A percentile compares a stretch with the other conserved stretches of the same genome.
Conservation (phyloP, 108 stramenopile species). For the Skeletonema menzelii region DNA sequence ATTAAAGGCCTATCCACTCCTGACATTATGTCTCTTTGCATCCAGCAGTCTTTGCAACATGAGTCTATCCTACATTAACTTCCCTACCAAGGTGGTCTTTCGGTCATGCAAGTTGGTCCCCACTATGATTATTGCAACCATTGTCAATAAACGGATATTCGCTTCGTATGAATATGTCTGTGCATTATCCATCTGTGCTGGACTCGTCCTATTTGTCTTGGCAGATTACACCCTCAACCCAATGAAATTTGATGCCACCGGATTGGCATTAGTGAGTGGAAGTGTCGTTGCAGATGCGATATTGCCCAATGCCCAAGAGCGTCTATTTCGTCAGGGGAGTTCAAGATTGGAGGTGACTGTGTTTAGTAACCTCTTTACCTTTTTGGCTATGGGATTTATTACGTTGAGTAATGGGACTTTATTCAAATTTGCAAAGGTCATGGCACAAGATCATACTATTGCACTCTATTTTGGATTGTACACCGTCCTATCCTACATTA, state of each 20-base stretch:
- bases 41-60: constrained; percentile 52
- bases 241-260: constrained; percentile 17
- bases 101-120: constrained; percentile 50
- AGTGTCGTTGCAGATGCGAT: constrained; percentile 36
- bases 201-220: constrained; percentile 29
- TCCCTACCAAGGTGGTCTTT: constrained; percentile 50
- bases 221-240: constrained; percentile 52
- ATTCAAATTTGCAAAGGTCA: constrained; percentile 5
- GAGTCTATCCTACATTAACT: constrained; percentile 30
- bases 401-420: constrained; percentile 19
- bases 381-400: constrained; percentile 12
- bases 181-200: constrained; percentile 37
- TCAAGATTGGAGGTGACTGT: constrained; percentile 39
- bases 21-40: constrained; percentile 54
- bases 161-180: constrained; percentile 35
- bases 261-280: constrained; percentile 11
- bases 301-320: constrained; percentile 42
- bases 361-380: constrained; percentile 34
- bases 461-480: constrained; percentile 34
- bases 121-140: constrained; percentile 40
- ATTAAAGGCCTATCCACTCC: constrained; percentile 40
- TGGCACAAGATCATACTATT: constrained; percentile 18
- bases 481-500: constrained; percentile 32
- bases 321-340: constrained; percentile 19
- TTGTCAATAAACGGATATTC: constrained; percentile 23